Percentiles rank a stretch among this genome's conserved stretches.
These are phyloP conservation scores for Epichloe uncinata DNA, from an alignment of 2,329 filamentous ascomycete genomes.

Conservation along the genomic window DNA sequence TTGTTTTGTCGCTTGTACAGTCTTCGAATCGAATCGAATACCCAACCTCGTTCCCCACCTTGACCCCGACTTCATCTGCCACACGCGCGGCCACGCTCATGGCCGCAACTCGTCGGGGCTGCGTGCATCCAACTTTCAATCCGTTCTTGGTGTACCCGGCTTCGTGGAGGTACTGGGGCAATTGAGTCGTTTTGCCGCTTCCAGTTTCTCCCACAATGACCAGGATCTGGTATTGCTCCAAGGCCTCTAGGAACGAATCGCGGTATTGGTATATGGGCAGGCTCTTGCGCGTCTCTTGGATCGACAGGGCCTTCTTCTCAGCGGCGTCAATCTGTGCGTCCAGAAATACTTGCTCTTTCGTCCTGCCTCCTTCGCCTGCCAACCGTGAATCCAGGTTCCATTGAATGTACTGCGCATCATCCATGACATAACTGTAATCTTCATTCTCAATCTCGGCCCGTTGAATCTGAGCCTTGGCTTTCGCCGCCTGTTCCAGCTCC, in stretches of 20 bases:
- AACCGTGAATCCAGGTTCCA: constrained; percentile 66
- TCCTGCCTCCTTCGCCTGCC: constrained; percentile 56
- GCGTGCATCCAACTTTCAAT: constrained; percentile 81
- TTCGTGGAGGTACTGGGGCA: constrained; percentile 88
- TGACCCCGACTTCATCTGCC: constrained; percentile 82
- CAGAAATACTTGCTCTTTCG: constrained; percentile 65
- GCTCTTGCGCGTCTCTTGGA: constrained; percentile 82
- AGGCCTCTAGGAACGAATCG: constrained; percentile 71
- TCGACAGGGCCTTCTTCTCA: constrained; percentile 74
- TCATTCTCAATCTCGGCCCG: constrained; percentile 62
- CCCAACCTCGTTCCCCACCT: constrained; percentile 82
- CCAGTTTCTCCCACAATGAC: constrained; percentile 94
- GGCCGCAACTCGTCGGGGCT: constrained; percentile 86
- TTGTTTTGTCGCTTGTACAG: constrained; percentile 77
- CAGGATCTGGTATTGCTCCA: constrained; percentile 74
- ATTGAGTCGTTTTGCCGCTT: constrained; percentile 87
- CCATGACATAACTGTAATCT: constrained; percentile 87
- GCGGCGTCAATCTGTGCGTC: constrained; percentile 76
- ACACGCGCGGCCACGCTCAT: constrained; percentile 98
- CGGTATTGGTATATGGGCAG: constrained; percentile 83
- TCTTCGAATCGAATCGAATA: constrained; percentile 95
- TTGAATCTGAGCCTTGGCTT: constrained; percentile 76
- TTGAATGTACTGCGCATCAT: constrained; percentile 76
- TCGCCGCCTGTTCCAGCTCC: constrained; percentile 79
- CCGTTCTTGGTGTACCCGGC: constrained; percentile 77